These are phyloP conservation scores for Hymenoscyphus scutula DNA, from an alignment of 2,329 filamentous ascomycete genomes.

Conservation along the genomic window DNA sequence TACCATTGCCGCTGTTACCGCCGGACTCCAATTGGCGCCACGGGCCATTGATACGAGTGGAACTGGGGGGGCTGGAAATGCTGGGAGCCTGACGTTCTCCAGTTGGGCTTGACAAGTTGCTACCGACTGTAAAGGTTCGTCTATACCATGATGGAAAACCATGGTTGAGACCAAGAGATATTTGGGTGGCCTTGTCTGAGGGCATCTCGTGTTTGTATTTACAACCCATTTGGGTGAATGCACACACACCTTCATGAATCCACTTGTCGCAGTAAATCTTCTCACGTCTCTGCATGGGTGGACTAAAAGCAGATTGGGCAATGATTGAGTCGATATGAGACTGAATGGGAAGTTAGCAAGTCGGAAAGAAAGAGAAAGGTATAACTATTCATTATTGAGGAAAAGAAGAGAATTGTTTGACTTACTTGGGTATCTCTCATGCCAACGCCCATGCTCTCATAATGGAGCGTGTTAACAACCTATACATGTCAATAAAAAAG, in stretches of 20 bases:
- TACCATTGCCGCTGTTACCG: not conserved
- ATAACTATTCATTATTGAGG: not conserved
- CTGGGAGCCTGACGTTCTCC: not conserved
- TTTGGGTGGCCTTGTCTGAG: slow-evolving; percentile 60
- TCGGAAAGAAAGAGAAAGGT: no score
- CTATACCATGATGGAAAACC: slow-evolving; percentile 57
- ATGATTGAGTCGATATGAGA: slow-evolving; percentile 27
- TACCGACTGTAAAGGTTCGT: slow-evolving; percentile 19
- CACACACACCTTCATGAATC: slow-evolving; percentile 82
- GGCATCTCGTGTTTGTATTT: slow-evolving; percentile 93
- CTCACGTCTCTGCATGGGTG: slow-evolving; percentile 26
- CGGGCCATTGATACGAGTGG: not conserved
- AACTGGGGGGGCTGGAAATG: not conserved
- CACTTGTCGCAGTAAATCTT: slow-evolving; percentile 89
- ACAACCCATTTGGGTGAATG: slow-evolving; percentile 82
- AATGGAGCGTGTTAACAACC: slow-evolving; percentile 17
- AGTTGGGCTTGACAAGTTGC: not conserved
- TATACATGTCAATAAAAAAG: slow-evolving; percentile 13
- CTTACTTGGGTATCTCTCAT: slow-evolving; percentile 7
- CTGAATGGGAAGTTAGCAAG: slow-evolving; percentile 11
- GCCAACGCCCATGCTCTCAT: not conserved
- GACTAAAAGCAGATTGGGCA: slow-evolving; percentile 6
- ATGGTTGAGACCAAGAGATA: slow-evolving; percentile 67
- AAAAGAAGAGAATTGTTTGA: not conserved
- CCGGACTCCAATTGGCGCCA: slow-evolving; percentile 15